Evolutionary conservation across 306 rosid genomes (phyloP).

Genomic region (Amphicarpaea edgeworthii): DNA sequence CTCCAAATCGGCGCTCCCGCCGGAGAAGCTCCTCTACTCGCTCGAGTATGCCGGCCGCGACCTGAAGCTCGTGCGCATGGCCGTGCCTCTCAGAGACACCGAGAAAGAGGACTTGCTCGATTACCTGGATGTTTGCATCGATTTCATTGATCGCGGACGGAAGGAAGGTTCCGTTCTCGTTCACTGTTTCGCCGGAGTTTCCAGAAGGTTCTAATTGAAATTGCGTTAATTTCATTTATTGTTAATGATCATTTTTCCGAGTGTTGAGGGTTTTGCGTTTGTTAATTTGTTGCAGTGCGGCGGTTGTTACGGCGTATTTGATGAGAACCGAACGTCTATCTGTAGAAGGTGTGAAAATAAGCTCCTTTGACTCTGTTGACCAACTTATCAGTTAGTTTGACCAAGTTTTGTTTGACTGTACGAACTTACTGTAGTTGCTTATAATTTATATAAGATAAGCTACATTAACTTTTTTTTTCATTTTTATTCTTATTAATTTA

Average conservation of each 20-base stretch:
- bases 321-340: constrained; percentile 86
- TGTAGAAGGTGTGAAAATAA: constrained; percentile 71
- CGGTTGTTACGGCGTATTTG: constrained; percentile 86
- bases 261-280: constrained; percentile 41
- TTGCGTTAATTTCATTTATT: background rate
- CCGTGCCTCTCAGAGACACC: constrained; percentile 82
- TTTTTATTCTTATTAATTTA: too few species aligned
- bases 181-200: constrained; percentile 98
- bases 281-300: constrained; percentile 89
- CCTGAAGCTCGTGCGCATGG: constrained; percentile 84
- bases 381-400: too few species aligned
- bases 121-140: constrained; percentile 80
- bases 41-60: constrained; percentile 86
- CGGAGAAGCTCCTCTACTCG: constrained; percentile 69
- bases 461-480: too few species aligned
- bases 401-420: too few species aligned
- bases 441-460: too few species aligned
- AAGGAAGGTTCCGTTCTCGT: constrained; percentile 89
- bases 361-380: background rate
- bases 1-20: constrained; percentile 56
- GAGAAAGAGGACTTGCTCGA: constrained; percentile 84
- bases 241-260: background rate
- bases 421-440: too few species aligned
- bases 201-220: constrained; percentile 72
- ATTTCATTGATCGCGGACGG: constrained; percentile 76